These are phyloP conservation scores for Mycena kentingensis DNA, from an alignment of 768 basidiomycete species.

Conservation along the genomic window DNA sequence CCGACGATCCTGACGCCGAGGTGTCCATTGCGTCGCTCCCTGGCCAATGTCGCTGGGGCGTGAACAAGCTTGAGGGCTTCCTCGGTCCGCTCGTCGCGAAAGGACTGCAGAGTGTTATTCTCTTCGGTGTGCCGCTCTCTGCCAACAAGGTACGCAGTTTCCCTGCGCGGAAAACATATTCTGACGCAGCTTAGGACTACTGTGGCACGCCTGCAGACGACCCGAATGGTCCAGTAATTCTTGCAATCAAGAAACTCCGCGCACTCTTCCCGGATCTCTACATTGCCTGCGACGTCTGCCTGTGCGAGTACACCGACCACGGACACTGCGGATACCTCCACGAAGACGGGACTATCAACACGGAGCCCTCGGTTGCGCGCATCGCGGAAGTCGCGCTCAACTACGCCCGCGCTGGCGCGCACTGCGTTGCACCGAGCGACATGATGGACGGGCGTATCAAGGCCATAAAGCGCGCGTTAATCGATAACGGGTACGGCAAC, in stretches of 20 bases:
- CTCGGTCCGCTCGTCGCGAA: constrained; percentile 85
- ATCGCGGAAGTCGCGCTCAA: constrained; percentile 90
- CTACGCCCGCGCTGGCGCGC: constrained; percentile 94
- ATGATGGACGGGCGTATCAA: constrained; percentile 99
- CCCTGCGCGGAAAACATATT: background rate
- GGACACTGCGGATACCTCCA: constrained; percentile 91
- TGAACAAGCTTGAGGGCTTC: constrained; percentile 90
- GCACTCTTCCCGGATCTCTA: constrained; percentile 80
- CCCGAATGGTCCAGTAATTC: constrained; percentile 87
- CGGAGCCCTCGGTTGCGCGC: constrained; percentile 76
- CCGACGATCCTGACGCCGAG: constrained; percentile 87
- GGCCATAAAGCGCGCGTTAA: constrained; percentile 83
- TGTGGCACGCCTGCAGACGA: constrained; percentile 91
- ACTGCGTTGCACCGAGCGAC: constrained; percentile 97
- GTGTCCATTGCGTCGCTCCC: constrained; percentile 78
- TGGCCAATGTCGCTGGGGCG: constrained; percentile 90
- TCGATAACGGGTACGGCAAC: constrained; percentile 84
- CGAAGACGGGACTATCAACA: constrained; percentile 75
- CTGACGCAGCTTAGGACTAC: constrained; percentile 57
- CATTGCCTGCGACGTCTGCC: constrained; percentile 93
- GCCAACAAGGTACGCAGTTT: constrained; percentile 64
- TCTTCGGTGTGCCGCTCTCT: constrained; percentile 90
- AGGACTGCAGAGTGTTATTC: constrained; percentile 87
- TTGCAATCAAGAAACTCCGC: constrained; percentile 80
- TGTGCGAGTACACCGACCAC: constrained; percentile 99